These are phyloP conservation scores for Rosa lucieae DNA, from an alignment of 306 rosid genomes.

Conservation along the genomic window DNA sequence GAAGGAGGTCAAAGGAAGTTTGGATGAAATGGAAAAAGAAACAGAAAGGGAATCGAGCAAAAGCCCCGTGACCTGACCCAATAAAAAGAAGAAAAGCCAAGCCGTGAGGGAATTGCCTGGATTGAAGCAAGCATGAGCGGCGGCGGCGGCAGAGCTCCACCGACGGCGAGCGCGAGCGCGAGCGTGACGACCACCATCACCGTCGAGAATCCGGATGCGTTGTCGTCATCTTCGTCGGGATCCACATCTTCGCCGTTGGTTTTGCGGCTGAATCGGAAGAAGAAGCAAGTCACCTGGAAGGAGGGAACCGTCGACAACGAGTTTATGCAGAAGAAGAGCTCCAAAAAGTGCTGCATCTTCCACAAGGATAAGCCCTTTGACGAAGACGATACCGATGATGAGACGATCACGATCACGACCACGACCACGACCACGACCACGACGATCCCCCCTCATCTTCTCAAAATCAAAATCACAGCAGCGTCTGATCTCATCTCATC, in stretches of 20 bases:
- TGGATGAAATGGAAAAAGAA: not conserved
- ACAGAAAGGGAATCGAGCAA: too few species aligned
- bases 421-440: conserved; percentile 28
- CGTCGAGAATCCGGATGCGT: conserved; percentile 36
- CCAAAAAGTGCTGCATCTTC: conserved; percentile 94
- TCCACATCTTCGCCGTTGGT: conserved; percentile 54
- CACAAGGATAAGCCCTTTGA: conserved; percentile 83
- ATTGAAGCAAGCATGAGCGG: conserved; percentile 12
- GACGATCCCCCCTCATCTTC: conserved; percentile 8
- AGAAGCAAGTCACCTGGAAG: conserved; percentile 86
- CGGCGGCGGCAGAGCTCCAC: conserved; percentile 12
- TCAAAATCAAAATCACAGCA: not conserved
- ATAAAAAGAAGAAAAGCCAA: not conserved
- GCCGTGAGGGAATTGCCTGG: too few species aligned
- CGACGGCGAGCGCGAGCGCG: conserved; percentile 9
- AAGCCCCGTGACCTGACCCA: not conserved
- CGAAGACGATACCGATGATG: conserved; percentile 83
- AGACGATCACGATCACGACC: too few species aligned
- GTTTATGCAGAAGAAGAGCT: conserved; percentile 94
- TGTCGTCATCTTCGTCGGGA: conserved; percentile 32
- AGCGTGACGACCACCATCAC: conserved; percentile 51
- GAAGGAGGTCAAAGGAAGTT: not conserved
- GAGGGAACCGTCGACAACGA: conserved; percentile 95
- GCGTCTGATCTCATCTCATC: not conserved
- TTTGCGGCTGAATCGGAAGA: conserved; percentile 73